phyloP scores from a whole-genome alignment of 2,329 filamentous ascomycete genomes.

The Scopulariopsis brevicaulis region DNA sequence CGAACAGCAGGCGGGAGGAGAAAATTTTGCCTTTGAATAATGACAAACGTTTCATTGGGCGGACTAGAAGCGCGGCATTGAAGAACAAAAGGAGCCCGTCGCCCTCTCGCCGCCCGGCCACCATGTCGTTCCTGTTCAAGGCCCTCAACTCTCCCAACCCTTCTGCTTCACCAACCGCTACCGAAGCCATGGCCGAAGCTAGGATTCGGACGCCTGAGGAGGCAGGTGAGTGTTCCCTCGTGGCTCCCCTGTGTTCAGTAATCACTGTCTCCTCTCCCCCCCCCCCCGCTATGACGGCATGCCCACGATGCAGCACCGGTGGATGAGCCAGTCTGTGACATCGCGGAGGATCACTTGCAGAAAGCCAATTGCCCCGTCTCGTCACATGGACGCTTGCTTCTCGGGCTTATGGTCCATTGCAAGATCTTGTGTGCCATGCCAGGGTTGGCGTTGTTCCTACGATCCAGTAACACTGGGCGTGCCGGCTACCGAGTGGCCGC shows the following conservation, averaged over 20 bases:
- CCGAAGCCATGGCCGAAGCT: constrained; percentile 13
- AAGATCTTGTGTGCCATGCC: neutral
- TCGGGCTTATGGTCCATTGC: neutral
- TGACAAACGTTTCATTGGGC: constrained; percentile 4
- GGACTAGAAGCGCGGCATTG: neutral
- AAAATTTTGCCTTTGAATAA: constrained; percentile 4
- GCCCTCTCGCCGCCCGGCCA: neutral
- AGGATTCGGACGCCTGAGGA: constrained; percentile 49
- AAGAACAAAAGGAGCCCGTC: constrained; percentile 1
- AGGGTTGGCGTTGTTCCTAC: no score
- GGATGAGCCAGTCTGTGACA: neutral
- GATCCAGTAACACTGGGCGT: no score
- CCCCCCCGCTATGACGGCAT: neutral
- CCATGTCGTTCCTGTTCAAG: constrained; percentile 4
- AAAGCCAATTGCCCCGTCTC: neutral
- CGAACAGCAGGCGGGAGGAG: neutral
- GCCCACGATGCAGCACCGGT: neutral
- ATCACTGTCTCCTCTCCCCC: neutral
- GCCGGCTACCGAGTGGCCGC: no score
- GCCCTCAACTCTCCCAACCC: neutral
- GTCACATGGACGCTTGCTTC: neutral
- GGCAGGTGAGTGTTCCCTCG: constrained; percentile 40
- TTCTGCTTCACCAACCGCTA: constrained; percentile 1
- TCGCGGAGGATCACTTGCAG: neutral
- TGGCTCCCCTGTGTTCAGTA: neutral